Evolutionary conservation across 495 filamentous ascomycete species (phyloP).

Genomic region (Zalerion maritima): DNA sequence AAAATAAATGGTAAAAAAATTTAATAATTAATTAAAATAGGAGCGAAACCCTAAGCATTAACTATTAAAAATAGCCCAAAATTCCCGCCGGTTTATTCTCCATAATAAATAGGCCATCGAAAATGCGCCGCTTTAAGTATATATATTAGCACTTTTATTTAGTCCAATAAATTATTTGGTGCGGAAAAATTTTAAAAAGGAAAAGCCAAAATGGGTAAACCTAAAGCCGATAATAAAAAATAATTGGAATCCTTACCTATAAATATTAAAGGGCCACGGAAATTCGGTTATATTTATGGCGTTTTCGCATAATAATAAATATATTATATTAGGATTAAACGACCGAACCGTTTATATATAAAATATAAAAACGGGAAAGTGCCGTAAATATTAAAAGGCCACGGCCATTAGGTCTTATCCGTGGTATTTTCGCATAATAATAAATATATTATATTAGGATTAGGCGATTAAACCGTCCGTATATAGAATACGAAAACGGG

Average conservation of each 20-base stretch:
- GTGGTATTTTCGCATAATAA: neutral
- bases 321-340: slow-evolving; percentile 1
- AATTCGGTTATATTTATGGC: slow-evolving; percentile 1
- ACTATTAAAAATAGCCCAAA: slow-evolving; percentile 2
- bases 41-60: neutral
- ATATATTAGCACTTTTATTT: slow-evolving; percentile 11
- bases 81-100: slow-evolving; percentile 7
- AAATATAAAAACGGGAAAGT: slow-evolving; percentile 1
- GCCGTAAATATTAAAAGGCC: neutral
- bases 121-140: slow-evolving; percentile 9
- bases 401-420: neutral
- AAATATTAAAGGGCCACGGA: slow-evolving; percentile 7
- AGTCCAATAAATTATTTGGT: slow-evolving; percentile 4
- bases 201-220: slow-evolving; percentile 3
- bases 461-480: neutral
- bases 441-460: neutral
- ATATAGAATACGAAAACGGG: slow-evolving; percentile 1
- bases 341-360: slow-evolving; percentile 3
- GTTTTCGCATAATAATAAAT: slow-evolving; percentile 1
- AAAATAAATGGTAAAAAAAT: neutral
- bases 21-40: neutral
- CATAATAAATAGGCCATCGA: slow-evolving; percentile 6
- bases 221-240: neutral
- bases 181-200: slow-evolving; percentile 1
- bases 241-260: slow-evolving; percentile 5